Evolutionary conservation across 306 rosid species (phyloP).

Genomic region (Alnus glutinosa): DNA sequence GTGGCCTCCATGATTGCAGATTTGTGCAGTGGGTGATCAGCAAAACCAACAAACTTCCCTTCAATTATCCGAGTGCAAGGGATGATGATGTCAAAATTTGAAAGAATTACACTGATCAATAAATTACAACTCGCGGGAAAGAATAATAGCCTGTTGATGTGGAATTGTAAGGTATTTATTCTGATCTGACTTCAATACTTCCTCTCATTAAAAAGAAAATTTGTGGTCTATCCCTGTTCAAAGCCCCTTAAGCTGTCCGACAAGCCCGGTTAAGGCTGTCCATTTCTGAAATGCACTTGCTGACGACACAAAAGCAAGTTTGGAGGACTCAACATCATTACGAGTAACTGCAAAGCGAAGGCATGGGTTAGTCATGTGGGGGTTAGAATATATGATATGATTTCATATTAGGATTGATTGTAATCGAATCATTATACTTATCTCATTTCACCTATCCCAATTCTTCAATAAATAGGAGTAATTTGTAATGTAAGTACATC

Average conservation of each 20-base stretch:
- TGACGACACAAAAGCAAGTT: constrained; percentile 75
- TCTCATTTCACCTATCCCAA: too few relatives aligned
- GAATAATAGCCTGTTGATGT: constrained; percentile 11
- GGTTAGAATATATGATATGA: too few relatives aligned
- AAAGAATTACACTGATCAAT: constrained; percentile 20
- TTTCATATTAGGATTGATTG: too few relatives aligned
- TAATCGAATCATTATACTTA: too few relatives aligned
- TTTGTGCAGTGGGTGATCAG: constrained; percentile 6
- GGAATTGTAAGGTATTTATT: not conserved
- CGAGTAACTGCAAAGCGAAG: constrained; percentile 53
- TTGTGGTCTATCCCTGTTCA: constrained; percentile 28
- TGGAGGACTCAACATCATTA: constrained; percentile 84
- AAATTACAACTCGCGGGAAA: constrained; percentile 1
- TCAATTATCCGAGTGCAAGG: constrained; percentile 14
- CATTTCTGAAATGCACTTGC: constrained; percentile 90
- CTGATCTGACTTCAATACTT: constrained; percentile 18
- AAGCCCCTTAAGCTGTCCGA: constrained; percentile 80
- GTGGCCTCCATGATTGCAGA: constrained; percentile 8
- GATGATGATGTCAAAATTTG: constrained; percentile 33
- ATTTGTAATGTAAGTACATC: too few relatives aligned
- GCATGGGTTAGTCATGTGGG: not conserved
- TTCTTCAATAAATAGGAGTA: too few relatives aligned
- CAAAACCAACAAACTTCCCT: constrained; percentile 12
- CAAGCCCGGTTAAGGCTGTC: constrained; percentile 77
- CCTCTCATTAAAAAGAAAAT: constrained; percentile 12